Base-by-base conservation (phyloP, 805 yeast genomes). In the Cyberlindnera euphorbiae region DNA sequence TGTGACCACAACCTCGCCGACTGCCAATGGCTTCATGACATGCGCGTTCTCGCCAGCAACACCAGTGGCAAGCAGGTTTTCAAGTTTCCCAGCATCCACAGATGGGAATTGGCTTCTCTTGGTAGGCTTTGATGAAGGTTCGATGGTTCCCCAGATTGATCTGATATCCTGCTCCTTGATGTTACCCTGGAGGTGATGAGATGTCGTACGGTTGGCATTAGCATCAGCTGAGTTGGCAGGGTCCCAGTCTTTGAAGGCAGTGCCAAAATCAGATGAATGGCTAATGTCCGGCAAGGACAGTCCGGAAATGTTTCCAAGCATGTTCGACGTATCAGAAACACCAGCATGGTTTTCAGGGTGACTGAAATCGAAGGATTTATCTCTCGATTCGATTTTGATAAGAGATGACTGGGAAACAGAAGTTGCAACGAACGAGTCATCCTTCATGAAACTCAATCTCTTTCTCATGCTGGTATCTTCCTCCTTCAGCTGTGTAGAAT, bases 191-290 rank as follows among this genome's bases (percentile, higher is more conserved):
- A n/a, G n/a, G n/a, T n/a, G n/a, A n/a, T n/a, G n/a, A n/a, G n/a
- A n/a, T n/a, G n/a, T n/a, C n/a, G n/a, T n/a, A n/a, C n/a, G n/a
- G n/a, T n/a, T n/a, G n/a, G n/a, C n/a, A n/a, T n/a, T n/a, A n/a
- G n/a, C n/a, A n/a, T n/a, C n/a, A n/a, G n/a, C n/a, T n/a, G n/a
- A n/a, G n/a, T n/a, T n/a, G n/a, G n/a, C n/a, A n/a, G 45, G 27
- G 23, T 55, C 52, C 50, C 67, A 58, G 14, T 56, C 56, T 19
- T 55, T 55, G 49, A 72, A 69, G 30, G 69, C 70, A 31, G 56
- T 55, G 32, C 62, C 75, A 50, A 72, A 66, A 12, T 71, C 76
- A 3, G 77, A 70, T 29, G 69, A 71, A 24, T 61, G 62, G 1
- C 74, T 64, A 18, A 70, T 33, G 41, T 73, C 73, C 4, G 77